Evolutionary conservation across 495 filamentous ascomycete species (phyloP).

Genomic region (Pyrenula aspistea): DNA sequence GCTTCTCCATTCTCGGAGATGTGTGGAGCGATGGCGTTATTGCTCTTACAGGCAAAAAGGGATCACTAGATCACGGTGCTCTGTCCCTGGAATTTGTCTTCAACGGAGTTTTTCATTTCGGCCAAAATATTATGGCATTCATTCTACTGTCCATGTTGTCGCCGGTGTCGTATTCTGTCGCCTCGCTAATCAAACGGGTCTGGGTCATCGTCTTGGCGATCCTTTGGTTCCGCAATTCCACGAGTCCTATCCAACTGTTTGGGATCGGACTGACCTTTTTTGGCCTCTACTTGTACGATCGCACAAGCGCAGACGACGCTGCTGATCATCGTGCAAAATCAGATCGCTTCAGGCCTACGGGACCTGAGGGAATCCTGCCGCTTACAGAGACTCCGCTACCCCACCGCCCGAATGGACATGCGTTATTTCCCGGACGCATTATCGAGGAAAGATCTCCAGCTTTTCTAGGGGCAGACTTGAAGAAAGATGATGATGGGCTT

Average conservation of each 20-base stretch:
- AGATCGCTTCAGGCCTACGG: constrained; percentile 43
- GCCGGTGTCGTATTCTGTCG: constrained; percentile 94
- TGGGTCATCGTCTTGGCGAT: constrained; percentile 94
- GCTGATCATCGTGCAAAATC: constrained; percentile 57
- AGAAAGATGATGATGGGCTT: constrained; percentile 48
- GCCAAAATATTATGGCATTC: constrained; percentile 91
- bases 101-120: constrained; percentile 95
- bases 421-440: constrained; percentile 19
- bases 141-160: constrained; percentile 81
- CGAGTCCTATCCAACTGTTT: constrained; percentile 67
- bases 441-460: constrained; percentile 14
- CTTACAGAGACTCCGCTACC: constrained; percentile 32
- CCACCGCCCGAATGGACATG: constrained; percentile 28
- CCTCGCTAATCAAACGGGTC: constrained; percentile 88
- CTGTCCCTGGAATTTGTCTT: constrained; percentile 82
- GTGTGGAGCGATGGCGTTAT: constrained; percentile 44
- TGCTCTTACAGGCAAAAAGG: constrained; percentile 52
- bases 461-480: constrained; percentile 30
- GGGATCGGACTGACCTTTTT: constrained; percentile 85
- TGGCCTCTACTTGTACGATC: constrained; percentile 92
- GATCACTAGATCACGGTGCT: constrained; percentile 64
- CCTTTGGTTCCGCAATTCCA: constrained; percentile 86
- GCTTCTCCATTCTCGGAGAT: constrained; percentile 48
- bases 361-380: constrained; percentile 50
- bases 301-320: constrained; percentile 73